Conservation (phyloP, 179 eudicot species). For the Beta corolliflora region DNA sequence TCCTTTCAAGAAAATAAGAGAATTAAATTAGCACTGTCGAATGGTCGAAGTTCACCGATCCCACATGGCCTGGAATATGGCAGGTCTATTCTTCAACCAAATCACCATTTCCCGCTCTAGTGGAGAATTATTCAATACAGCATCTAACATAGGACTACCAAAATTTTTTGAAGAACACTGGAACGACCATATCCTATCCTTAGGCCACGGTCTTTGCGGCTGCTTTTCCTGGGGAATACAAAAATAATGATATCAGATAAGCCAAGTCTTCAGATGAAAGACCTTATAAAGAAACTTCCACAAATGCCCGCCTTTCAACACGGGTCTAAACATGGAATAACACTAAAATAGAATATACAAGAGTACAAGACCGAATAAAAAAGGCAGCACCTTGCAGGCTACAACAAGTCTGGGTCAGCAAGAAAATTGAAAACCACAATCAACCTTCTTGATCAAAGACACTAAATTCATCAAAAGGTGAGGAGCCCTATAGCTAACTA, state of each 20-base stretch:
- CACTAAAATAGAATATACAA: not conserved
- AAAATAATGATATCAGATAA: not conserved
- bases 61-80: conserved; percentile 81
- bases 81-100: conserved; percentile 91
- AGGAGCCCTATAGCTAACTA: not conserved
- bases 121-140: conserved; percentile 55
- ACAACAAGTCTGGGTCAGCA: not conserved
- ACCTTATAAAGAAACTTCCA: not conserved
- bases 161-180: conserved; percentile 54
- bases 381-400: not conserved
- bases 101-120: conserved; percentile 78
- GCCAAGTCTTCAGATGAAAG: too few relatives aligned
- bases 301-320: too few relatives aligned
- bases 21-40: conserved; percentile 28
- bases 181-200: conserved; percentile 84
- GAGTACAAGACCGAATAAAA: not conserved
- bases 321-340: too few relatives aligned
- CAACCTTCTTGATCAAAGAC: too few relatives aligned
- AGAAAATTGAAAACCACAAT: not conserved
- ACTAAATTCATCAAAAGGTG: not conserved
- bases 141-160: conserved; percentile 98
- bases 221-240: conserved; percentile 65
- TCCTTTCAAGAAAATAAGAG: conserved; percentile 26
- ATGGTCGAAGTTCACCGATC: conserved; percentile 53
- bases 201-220: conserved; percentile 92